Evolutionary conservation across 495 filamentous ascomycete genomes (phyloP), one percentile per base, ranked within the genome.

Genomic region (Talaromyces adpressus): DNA sequence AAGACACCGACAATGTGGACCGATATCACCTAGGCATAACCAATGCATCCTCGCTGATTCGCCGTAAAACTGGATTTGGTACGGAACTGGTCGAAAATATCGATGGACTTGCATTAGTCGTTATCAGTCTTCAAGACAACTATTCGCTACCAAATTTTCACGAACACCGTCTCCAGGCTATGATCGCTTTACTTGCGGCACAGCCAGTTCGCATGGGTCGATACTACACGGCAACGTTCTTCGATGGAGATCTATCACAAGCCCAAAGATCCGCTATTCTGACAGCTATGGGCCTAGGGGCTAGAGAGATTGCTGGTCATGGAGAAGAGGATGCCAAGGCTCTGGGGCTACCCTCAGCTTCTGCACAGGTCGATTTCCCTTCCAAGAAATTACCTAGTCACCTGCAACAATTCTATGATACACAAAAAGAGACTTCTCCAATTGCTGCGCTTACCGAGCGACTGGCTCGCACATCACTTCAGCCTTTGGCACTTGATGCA

Each of bases 241-340:
- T 96, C 70, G 88, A 89, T 45, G 95, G 92, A 9, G 95, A 98
- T 66, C 90, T 93, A 67, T 96, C 92, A 0, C 79, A 97, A 54
- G 82, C 85, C 0, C 93, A 98, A 68, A 82, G 94, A 36, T 88
- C 88, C 11, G 85, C 89, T 0, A 81, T 97, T 41, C 87, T 98
- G 41, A 89, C 88, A 58, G 86, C 89, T 5, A 76, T 98, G 18
- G 93, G 93, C 14, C 76, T 99, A 0, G 84, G 87, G 54, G 91
- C 90, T n/a, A 84, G 94, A 51, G 94, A 98, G 72, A 73, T 99
- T 2, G 92, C 90, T 0, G 93, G 94, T 6, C 87, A 89, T 61
- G 87, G 87, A 29, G 80, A 83, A 27, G 89, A 87, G 9, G 88
- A 88, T 66, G 72, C 77, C 14, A 75, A 70, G 62, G 71, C 61